Conservation (phyloP, 305 asterid species). For the Rubia occidens region DNA sequence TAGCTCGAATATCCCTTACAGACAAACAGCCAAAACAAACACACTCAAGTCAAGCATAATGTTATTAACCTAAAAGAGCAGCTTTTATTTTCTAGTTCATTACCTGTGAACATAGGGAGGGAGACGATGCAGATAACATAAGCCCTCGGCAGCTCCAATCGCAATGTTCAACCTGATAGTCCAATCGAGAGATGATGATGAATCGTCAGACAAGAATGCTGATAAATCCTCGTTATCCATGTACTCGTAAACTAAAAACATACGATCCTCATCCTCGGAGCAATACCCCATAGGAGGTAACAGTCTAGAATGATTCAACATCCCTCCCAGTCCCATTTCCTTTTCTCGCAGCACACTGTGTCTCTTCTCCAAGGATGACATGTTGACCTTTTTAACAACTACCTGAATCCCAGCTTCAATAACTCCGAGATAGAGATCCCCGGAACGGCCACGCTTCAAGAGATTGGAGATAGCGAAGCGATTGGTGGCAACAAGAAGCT, state of each 20-base stretch:
- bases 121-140: slow-evolving; percentile 33
- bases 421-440: slow-evolving; percentile 54
- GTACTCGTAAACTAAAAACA: slow-evolving; percentile 38
- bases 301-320: slow-evolving; percentile 49
- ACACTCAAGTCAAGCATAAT: background rate
- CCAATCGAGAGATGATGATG: slow-evolving; percentile 39
- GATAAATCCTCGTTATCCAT: slow-evolving; percentile 33
- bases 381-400: slow-evolving; percentile 50
- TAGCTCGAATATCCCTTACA: slow-evolving; percentile 71
- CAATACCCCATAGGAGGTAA: slow-evolving; percentile 71
- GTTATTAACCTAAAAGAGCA: background rate
- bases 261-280: slow-evolving; percentile 61
- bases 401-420: slow-evolving; percentile 51
- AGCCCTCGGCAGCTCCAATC: slow-evolving; percentile 38
- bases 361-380: slow-evolving; percentile 40
- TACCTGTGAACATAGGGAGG: slow-evolving; percentile 61
- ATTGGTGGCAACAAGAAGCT: slow-evolving; percentile 49
- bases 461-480: slow-evolving; percentile 42
- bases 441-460: slow-evolving; percentile 60
- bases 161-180: slow-evolving; percentile 45
- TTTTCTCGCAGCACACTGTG: slow-evolving; percentile 36
- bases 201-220: slow-evolving; percentile 26
- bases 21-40: slow-evolving; percentile 13
- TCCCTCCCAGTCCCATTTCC: slow-evolving; percentile 42
- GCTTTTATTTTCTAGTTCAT: slow-evolving; percentile 6